Base-by-base conservation (phyloP, 78 protist genomes). In the Diacronema lutheri region DNA sequence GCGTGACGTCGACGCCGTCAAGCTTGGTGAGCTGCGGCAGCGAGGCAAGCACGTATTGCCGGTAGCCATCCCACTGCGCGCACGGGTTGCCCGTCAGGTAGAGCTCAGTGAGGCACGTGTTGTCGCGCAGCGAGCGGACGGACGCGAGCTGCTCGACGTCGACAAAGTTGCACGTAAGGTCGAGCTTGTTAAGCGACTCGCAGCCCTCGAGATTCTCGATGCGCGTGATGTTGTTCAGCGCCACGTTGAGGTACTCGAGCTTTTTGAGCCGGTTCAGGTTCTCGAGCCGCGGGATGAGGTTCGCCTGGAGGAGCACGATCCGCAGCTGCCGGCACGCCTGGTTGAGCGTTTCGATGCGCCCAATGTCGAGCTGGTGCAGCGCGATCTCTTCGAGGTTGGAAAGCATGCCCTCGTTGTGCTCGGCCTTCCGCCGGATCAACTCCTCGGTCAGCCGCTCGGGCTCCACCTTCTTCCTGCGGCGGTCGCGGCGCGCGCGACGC, bases 291-390 rank as follows among this genome's bases (percentile, higher is more conserved):
- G 64, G 31, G 44, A 95, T 93, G 72, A 86, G 55, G 50, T 95
- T 95, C 86, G 81, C 69, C 61, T 93, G 95, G 44, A 95, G 84
- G 38, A 84, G 89, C 26, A 95, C 20, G 21, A 92, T 90, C 40
- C 88, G 56, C 5, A 95, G 89, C 38, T 89, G 29, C n/a, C 89
- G 86, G 76, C 97, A 95, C 19, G n/a, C 11, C 16, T 66, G 21
- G 62, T 41, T 87, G 33, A 95, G 35, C 65, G 38, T 29, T 71
- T 93, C 95, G 71, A 95, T 95, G 55, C 61, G 3, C 56, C 88
- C 92, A 72, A 95, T 61, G 78, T 95, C 89, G 9, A 62, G 77
- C 84, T 95, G 97, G 80, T 95, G 97, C 21, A 95, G 93, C 11
- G 97, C 50, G 58, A 95, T 86, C 81, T 95, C 97, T 31, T 91